Evolutionary conservation across 139 green algal genomes (phyloP), one percentile per base, ranked within the genome.

Genomic region (Volvox africanus): DNA sequence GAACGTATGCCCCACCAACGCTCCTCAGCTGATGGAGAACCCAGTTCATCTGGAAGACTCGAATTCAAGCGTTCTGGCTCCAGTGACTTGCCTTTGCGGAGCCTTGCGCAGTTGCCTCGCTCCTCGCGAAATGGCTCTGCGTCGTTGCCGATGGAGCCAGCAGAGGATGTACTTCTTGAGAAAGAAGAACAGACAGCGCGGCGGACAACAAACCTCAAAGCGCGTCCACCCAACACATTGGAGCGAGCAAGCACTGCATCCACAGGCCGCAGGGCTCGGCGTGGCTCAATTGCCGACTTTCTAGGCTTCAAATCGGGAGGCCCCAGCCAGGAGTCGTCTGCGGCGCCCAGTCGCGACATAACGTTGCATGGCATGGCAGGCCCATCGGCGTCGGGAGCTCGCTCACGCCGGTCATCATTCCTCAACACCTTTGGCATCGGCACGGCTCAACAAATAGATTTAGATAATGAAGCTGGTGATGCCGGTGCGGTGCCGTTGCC

Each of bases 1-100:
- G 82, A 87, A 17, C 82, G 82, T 20, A 65, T 80, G 82, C 33
- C 82, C 65, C 82, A 88, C 65, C 82, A 88, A 0, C 33, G 28
- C 1, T 65, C 62, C 35, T 79, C 65, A 26, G 82, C 82, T 36
- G 62, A 67, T 50, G 82, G 68, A 22, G 65, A 62, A 9, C 82
- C 82, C 33, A 67, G 82, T 35, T 44, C 65, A 20, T 88, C 82
- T 28, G 82, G 82, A 28, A 65, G 82, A 24, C 13, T 44, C 20
- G 50, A 37, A 33, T 1, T n/a, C 2, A 55, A 24, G 50, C 44
- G 44, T n/a, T 55, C 80, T 71, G 80, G 28, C 6, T 86, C 80
- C 22, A 55, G 30, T 26, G 80, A 71, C 50, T n/a, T 73, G 35
- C 55, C 13, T n/a, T 37, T 86, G 80, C 61, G 82, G 3, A 61